Evolutionary conservation across 1,284 basidiomycete genomes (phyloP), one percentile per base, ranked within the genome.

Genomic region (Microbotryum scabiosae): DNA sequence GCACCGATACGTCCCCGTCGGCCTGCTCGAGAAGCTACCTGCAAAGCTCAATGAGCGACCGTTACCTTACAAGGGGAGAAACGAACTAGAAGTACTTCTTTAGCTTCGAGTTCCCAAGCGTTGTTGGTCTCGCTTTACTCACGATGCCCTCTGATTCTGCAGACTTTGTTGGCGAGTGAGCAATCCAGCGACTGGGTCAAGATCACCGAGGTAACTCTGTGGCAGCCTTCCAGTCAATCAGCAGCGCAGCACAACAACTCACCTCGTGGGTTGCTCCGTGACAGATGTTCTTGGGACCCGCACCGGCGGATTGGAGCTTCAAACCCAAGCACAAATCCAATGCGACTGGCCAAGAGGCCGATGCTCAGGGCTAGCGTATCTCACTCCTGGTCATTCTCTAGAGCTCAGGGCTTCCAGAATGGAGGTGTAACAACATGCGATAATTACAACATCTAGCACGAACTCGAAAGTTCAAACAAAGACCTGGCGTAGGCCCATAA

Each of bases 171-270:
- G 8, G 84, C 89, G 0, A 90, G 87, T 71, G 80, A 82, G 2
- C 84, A 87, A 71, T 85, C 86, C 64, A 79, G 82, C n/a, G 91
- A 97, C 74, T 98, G 94, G 94, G 87, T 97, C 56, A 90, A 85
- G 76, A 85, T 98, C 41, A 88, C 87, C 1, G 90, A 96, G 75
- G 28, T 56, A 8, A 26, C 26, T 46, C 46, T 23, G 12, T 10
- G 10, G 23, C n/a, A n/a, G n/a, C 28, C 44, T 41, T 23, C 23
- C 25, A 32, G 41, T 20, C 21, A 26, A 45, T 2, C 9, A 7
- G 25, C 46, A 48, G 23, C 50, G 7, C 7, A 21, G 23, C 7
- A 20, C 18, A 51, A 25, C n/a, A 47, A 14, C n/a, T n/a, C 2
- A 23, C 8, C 25, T 25, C 20, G 23, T 7, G 50, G 43, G 14